Base-by-base conservation (phyloP, 495 filamentous ascomycete species). In the Margaritispora aquatica region DNA sequence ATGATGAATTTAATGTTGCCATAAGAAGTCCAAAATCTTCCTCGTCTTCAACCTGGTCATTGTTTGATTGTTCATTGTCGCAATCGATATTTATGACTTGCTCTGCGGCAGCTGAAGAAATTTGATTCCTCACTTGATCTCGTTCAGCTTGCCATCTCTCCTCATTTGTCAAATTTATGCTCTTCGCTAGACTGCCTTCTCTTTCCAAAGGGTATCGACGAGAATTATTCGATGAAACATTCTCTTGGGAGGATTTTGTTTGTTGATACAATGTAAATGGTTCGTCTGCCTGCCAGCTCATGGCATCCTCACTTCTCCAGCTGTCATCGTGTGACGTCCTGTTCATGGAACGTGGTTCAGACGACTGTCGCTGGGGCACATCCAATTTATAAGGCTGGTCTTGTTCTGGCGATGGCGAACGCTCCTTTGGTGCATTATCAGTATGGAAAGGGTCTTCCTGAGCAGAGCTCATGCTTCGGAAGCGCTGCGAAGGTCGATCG, bases 11-110 rank as follows among this genome's bases (percentile, higher is more conserved):
- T 23, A 65, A 61, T 52, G 63, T 64, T 54, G 60, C 53, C 57
- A 68, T 55, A 20, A 67, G 68, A 60, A 58, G 31, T 17, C 54
- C 61, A 58, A 63, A 63, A n/a, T 68, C 66, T 26, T 63, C 66
- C 63, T 81, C 78, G 8, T 70, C 68, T 17, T 76, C 71, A 1
- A 74, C 71, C 1, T 69, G 72, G 3, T 74, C 26, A 27, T 73
- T 21, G 23, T 50, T 34, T 11, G 11, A 21, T 1, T 63, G 11
- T 10, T 59, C 58, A 38, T 53, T 50, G 27, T 69, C 66, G 24
- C 64, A 66, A 46, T 53, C 51, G 48, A 66, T 66, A 9, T 56
- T 54, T 36, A 69, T 63, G 17, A 65, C 59, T 41, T 68, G 51
- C 24, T 50, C 56, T 13, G 52, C 10, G 50, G 46, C 20, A 2